Percentiles rank a stretch among this genome's conserved stretches.
Conservation (phyloP, 768 basidiomycete species). For the Tubosaeta sp. region DNA sequence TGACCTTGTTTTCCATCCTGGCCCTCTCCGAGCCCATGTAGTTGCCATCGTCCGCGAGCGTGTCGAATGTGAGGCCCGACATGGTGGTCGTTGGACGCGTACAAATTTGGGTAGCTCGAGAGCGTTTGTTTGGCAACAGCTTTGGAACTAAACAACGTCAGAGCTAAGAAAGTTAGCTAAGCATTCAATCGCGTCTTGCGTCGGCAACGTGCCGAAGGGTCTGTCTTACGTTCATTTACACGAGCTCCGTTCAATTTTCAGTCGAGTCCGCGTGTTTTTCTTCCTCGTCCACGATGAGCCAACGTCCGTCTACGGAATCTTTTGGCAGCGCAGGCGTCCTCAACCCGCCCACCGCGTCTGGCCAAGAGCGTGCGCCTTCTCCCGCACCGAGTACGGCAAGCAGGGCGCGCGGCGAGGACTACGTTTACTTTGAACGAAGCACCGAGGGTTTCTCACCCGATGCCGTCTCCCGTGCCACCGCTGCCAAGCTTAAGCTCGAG, state of each 20-base stretch:
- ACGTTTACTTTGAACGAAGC: slow-evolving; percentile 94
- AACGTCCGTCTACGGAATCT: slow-evolving; percentile 28
- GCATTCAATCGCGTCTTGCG: neutral
- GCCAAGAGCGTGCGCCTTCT: slow-evolving; percentile 27
- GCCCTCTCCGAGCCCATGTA: slow-evolving; percentile 73
- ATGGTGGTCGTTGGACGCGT: slow-evolving; percentile 33
- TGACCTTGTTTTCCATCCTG: slow-evolving; percentile 74
- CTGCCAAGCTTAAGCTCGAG: slow-evolving; percentile 94
- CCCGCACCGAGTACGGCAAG: slow-evolving; percentile 29
- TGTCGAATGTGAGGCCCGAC: slow-evolving; percentile 75
- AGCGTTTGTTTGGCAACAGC: slow-evolving; percentile 34
- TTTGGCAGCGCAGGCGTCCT: slow-evolving; percentile 17
- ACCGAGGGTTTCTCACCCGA: slow-evolving; percentile 79
- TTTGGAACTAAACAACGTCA: slow-evolving; percentile 29
- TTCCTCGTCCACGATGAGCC: slow-evolving; percentile 18
- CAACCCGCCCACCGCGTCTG: slow-evolving; percentile 14
- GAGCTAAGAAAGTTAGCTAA: no score
- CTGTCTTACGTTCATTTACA: slow-evolving; percentile 25
- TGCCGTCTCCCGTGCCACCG: slow-evolving; percentile 84
- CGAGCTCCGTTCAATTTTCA: slow-evolving; percentile 13
- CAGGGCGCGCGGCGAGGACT: slow-evolving; percentile 43
- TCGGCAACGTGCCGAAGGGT: slow-evolving; percentile 1
- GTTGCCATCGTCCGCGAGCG: slow-evolving; percentile 72
- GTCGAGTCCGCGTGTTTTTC: slow-evolving; percentile 1
- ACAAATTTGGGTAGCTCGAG: slow-evolving; percentile 12